Evolutionary conservation across 345 rosid species (phyloP).

Genomic region (Ceriops decandra): DNA sequence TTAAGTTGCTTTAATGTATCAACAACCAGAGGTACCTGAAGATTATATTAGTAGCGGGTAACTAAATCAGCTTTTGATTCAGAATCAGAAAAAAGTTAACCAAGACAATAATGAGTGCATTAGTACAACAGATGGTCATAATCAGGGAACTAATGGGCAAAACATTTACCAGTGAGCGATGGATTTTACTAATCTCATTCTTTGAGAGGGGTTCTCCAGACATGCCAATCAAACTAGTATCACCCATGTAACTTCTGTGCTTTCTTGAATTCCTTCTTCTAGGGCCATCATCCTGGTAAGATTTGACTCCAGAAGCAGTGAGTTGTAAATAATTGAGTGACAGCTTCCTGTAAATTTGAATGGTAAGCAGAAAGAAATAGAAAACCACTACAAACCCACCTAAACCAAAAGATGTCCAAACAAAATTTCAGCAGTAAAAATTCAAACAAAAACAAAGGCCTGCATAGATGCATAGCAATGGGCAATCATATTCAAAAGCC

Average conservation of each 20-base stretch:
- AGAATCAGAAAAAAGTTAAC: background rate
- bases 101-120: constrained; percentile 6
- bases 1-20: constrained; percentile 75
- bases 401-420: background rate
- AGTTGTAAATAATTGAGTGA: constrained; percentile 73
- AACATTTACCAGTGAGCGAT: constrained; percentile 65
- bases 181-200: constrained; percentile 71
- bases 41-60: constrained; percentile 13
- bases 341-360: constrained; percentile 62
- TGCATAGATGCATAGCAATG: background rate
- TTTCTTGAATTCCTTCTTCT: constrained; percentile 67
- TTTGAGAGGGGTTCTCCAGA: constrained; percentile 66
- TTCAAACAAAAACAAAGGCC: background rate
- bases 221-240: constrained; percentile 25
- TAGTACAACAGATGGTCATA: constrained; percentile 4
- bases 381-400: background rate
- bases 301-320: constrained; percentile 52
- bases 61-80: constrained; percentile 11
- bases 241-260: constrained; percentile 40
- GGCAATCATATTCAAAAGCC: constrained; percentile 2
- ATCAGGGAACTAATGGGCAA: constrained; percentile 13
- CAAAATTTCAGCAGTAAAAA: background rate
- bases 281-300: constrained; percentile 47
- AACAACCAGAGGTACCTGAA: constrained; percentile 80
- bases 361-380: constrained; percentile 7